Base-by-base conservation (phyloP, 257 asterid species). In the Plantago ovata region DNA sequence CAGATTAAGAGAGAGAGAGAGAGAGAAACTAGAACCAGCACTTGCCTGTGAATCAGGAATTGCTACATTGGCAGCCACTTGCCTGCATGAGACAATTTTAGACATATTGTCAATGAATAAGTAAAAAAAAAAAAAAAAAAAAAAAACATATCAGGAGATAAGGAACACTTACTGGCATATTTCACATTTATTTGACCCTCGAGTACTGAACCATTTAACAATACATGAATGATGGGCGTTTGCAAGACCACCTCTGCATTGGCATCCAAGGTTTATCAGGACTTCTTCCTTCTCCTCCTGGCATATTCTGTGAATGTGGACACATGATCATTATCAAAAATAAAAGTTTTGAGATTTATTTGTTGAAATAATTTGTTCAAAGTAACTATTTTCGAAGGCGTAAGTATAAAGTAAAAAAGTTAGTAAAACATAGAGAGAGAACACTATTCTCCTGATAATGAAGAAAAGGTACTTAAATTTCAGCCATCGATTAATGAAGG, bases 131-230 rank as follows among this genome's bases (percentile, higher is more conserved):
- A 55, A 64, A 28, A 63, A 40, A 56, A 49, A 55, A 64, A 28
- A 63, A 40, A 56, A 65, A 56, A 32, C 36, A 49, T 38, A 67
- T 60, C n/a, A 46, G 59, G 15, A 16, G 21, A 40, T 33, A 36
- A 13, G 24, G 67, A 57, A 45, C 53, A 74, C 81, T 79, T 72
- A 84, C 95, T 79, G 93, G 87, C 93, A 86, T 62, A 86, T 83
- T 73, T 86, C 93, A 58, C 93, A 83, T 71, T 67, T 83, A 76
- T 86, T 86, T 48, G 95, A 83, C 60, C 93, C 94, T 67, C 87
- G 81, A 14, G 75, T 75, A 49, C 62, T 80, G 70, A 86, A 86
- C 95, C 94, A 86, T 63, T 81, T 81, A 62, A 70, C 59, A 68
- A 86, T 86, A 70, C 95, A 86, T 6, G 89, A 67, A 9, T 58